A percentile compares a stretch with the other conserved stretches of the same genome.
These are phyloP conservation scores for Cordyceps militaris DNA, from an alignment of 2,329 filamentous ascomycete species.

Conservation along the genomic window DNA sequence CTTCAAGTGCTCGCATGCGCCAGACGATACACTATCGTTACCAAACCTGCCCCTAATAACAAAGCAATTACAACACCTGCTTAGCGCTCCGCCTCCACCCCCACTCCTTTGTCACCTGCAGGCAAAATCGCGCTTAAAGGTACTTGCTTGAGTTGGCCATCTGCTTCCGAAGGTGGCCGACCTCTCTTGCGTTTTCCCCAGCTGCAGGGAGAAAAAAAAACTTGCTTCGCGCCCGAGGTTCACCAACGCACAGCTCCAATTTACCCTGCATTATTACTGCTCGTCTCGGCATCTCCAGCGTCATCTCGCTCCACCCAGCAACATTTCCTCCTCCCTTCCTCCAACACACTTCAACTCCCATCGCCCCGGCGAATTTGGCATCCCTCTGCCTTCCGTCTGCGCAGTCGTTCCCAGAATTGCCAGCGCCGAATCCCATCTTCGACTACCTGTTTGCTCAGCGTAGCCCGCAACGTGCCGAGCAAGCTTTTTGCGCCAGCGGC, in stretches of 20 bases:
- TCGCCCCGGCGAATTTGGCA: not conserved
- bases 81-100: not conserved
- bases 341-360: not conserved
- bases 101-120: conserved; percentile 1
- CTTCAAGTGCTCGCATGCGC: conserved; percentile 1
- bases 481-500: not conserved
- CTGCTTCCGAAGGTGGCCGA: conserved; percentile 5
- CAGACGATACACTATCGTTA: not conserved
- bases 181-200: not conserved
- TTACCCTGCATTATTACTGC: not conserved
- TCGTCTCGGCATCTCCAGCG: conserved; percentile 2
- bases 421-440: not conserved
- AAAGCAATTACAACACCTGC: not conserved
- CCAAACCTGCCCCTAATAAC: not conserved
- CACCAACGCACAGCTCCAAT: not conserved
- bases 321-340: not conserved
- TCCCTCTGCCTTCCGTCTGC: not conserved
- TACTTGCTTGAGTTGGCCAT: not conserved
- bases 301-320: conserved; percentile 9
- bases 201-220: not conserved
- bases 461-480: not conserved
- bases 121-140: not conserved
- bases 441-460: conserved; percentile 8
- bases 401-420: not conserved
- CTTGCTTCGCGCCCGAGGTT: conserved; percentile 6